Base-by-base conservation (phyloP, 441 rosid species). In the Gossypium gossypioides region DNA sequence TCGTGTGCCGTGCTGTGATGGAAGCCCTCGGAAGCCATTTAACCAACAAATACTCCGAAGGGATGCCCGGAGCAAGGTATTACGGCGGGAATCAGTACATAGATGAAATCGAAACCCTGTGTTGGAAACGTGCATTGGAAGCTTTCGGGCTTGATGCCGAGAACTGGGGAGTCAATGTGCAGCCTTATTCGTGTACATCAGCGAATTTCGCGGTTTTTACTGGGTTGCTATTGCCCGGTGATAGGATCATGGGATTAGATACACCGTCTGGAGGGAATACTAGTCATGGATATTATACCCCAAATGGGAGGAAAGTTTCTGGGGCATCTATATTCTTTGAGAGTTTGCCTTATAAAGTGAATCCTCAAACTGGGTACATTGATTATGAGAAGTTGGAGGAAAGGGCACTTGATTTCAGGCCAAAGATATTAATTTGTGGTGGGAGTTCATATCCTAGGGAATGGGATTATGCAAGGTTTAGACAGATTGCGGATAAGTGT, bases 391-490 rank as follows among this genome's bases (percentile, higher is more conserved):
- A 79, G 80, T 74, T 88, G 59, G 90, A 86, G 83, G 90, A 88
- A 72, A 88, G 84, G 83, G 92, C 92, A 1, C 69, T 86, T 73
- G 90, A 88, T 79, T 88, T 74, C 78, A 84, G 86, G 57, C 92
- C 92, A 0, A 88, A 86, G 81, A 83, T 88, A 75, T 81, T 86
- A 71, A 88, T 88, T 66, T 88, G 90, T 64, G 92, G 92, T 29
- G 92, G 89, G 44, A 88, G 92, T 79, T 86, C 92, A 0, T 88
- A 86, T 73, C 90, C 90, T 0, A 85, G 93, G 48, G 90, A 86
- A 54, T 86, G 89, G 87, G 87, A 85, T 37, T 84, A 84, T 71
- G 80, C 83, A 58, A 81, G 88, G 85, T 85, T 88, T 79, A 86
- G 90, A 80, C 83, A 76, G 74, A 76, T 86, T 77, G 90, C 90